phyloP scores from a whole-genome alignment of 2,329 filamentous ascomycete species.

The Aspergillus niger region DNA sequence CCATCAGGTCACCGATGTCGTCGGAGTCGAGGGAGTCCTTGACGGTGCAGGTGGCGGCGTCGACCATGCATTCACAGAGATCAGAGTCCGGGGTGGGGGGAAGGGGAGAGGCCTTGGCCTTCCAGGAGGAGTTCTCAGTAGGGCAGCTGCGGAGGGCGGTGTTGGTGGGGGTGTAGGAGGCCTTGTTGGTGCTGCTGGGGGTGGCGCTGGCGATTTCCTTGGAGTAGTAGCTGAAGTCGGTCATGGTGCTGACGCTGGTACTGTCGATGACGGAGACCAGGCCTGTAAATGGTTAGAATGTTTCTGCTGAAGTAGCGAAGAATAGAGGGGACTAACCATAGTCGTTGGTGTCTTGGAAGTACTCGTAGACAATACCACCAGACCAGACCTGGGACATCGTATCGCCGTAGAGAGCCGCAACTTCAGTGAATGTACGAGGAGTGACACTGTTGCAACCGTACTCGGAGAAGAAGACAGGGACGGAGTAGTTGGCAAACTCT shows the following conservation, averaged over 20 bases:
- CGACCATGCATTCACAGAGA: slow-evolving; percentile 82
- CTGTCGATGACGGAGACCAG: slow-evolving; percentile 62
- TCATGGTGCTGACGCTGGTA: slow-evolving; percentile 63
- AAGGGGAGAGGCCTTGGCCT: slow-evolving; percentile 62
- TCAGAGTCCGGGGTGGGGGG: slow-evolving; percentile 76
- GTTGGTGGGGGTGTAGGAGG: slow-evolving; percentile 72
- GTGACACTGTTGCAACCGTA: slow-evolving; percentile 84
- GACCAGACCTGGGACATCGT: slow-evolving; percentile 86
- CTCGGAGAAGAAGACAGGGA: slow-evolving; percentile 96
- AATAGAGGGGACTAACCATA: slow-evolving; percentile 68
- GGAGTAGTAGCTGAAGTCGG: slow-evolving; percentile 73
- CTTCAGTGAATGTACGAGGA: slow-evolving; percentile 80
- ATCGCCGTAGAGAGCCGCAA: slow-evolving; percentile 72
- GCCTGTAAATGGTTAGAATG: slow-evolving; percentile 19
- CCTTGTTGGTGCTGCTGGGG: slow-evolving; percentile 65
- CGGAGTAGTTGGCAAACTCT: slow-evolving; percentile 84
- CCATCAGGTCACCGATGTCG: slow-evolving; percentile 61
- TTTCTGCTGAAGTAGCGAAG: background rate
- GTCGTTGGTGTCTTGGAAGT: slow-evolving; percentile 60
- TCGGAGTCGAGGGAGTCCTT: slow-evolving; percentile 38
- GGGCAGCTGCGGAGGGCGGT: slow-evolving; percentile 72
- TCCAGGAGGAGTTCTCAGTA: slow-evolving; percentile 62
- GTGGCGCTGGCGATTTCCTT: slow-evolving; percentile 66
- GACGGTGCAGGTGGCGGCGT: slow-evolving; percentile 69
- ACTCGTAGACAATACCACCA: slow-evolving; percentile 92